Evolutionary conservation across 2,329 filamentous ascomycete species (phyloP), one percentile per base, ranked within the genome.

Genomic region (Pleomassaria siparia): DNA sequence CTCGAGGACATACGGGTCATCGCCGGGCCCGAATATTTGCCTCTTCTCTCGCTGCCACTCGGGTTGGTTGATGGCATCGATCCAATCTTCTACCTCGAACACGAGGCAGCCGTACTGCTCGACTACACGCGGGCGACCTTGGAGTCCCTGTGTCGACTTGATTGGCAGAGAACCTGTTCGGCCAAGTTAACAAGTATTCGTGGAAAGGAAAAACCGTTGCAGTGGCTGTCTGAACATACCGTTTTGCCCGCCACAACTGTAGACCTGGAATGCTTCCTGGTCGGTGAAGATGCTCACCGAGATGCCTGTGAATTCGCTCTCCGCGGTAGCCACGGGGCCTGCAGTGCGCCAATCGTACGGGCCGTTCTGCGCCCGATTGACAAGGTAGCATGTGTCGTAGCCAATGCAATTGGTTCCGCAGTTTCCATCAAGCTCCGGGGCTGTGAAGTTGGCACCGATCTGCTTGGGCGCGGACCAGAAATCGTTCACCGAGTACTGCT

Each of bases 41-140:
- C 69, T 74, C 56, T 75, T 72, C 39, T 77, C 72, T 46, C 91
- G 82, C 49, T 84, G 84, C 92, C 92, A 96, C 71, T 90, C 82
- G 0, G 91, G 91, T 60, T 95, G 82, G 74, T 96, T 96, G 74
- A 97, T 94, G 21, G 80, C 91, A 67, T 95, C 91, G 64, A 96
- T 95, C 82, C 85, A 96, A 69, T 94, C 91, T 77, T 96, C 83
- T 11, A 94, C 89, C 75, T 96, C 92, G 71, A 96, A 81, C 40
- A 96, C 92, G 21, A 96, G 65, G 71, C 92, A 96, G 25, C 89
- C 91, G 64, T 91, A 89, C 75, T 91, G 69, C 46, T 82, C 79
- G 21, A 90, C 86, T 7, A 80, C 81, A 29, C 85, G 77, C 3
- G 83, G 80, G 58, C 84, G 81, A 26, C 58, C 71, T 51, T 81